A percentile compares a stretch with the other conserved stretches of the same genome.
phyloP scores from a whole-genome alignment of 768 basidiomycete genomes.

The Lactarius quietus region DNA sequence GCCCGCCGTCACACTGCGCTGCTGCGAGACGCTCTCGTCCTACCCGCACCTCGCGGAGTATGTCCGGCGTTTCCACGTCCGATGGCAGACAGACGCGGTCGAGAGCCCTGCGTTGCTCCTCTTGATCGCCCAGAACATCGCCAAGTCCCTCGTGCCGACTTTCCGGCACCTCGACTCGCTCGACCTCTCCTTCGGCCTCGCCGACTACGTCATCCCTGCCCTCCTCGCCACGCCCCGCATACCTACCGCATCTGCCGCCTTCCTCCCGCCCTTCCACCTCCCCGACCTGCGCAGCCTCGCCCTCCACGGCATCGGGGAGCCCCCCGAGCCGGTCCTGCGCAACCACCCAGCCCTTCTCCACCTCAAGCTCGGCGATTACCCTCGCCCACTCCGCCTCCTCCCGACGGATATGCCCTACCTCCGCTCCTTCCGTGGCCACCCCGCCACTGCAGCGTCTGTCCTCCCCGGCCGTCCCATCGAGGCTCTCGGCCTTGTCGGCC shows the following conservation, averaged over 20 bases:
- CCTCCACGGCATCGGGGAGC: slow-evolving; percentile 34
- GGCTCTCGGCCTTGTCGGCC: slow-evolving; percentile 51
- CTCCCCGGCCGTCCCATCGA: slow-evolving; percentile 61
- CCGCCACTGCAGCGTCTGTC: slow-evolving; percentile 53
- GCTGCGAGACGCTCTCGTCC: slow-evolving; percentile 49
- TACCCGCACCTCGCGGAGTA: slow-evolving; percentile 45
- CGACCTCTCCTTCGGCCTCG: slow-evolving; percentile 52
- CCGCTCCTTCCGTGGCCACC: slow-evolving; percentile 55
- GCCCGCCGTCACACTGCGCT: slow-evolving; percentile 42
- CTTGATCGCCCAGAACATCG: slow-evolving; percentile 27
- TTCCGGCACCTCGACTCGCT: slow-evolving; percentile 50
- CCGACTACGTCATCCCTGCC: slow-evolving; percentile 31
- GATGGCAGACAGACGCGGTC: slow-evolving; percentile 49
- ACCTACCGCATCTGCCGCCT: background rate
- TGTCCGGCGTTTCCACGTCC: slow-evolving; percentile 47
- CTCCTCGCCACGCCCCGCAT: slow-evolving; percentile 32
- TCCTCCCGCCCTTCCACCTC: slow-evolving; percentile 30
- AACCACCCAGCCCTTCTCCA: slow-evolving; percentile 38
- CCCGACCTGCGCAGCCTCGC: slow-evolving; percentile 34
- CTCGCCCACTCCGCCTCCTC: slow-evolving; percentile 39
- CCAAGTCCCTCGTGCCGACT: slow-evolving; percentile 40
- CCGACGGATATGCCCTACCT: slow-evolving; percentile 47
- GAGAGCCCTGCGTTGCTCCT: slow-evolving; percentile 26
- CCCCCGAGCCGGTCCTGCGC: slow-evolving; percentile 38
- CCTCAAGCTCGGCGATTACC: slow-evolving; percentile 45